Evolutionary conservation across 108 stramenopile species (phyloP).

Genomic region (Discostella stelligeroides): DNA sequence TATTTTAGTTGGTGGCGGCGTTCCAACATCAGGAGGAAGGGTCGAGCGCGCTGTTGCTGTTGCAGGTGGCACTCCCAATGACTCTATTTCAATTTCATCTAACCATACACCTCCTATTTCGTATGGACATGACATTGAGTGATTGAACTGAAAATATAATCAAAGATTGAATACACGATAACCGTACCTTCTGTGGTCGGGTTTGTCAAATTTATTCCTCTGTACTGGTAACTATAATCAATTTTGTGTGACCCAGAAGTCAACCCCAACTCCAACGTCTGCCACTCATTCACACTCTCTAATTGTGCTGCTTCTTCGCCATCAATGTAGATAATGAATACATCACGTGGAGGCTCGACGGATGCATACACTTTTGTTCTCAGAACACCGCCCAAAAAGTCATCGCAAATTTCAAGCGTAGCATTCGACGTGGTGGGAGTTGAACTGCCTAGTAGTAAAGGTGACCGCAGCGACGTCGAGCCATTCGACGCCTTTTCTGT

Average conservation of each 20-base stretch:
- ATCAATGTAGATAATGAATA: conserved; percentile 37
- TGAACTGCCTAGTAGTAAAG: not conserved
- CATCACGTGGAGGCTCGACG: conserved; percentile 33
- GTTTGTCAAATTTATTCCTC: conserved; percentile 13
- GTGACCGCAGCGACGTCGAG: not conserved
- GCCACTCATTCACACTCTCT: conserved; percentile 26
- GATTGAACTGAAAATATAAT: too few species aligned
- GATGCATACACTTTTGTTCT: not conserved
- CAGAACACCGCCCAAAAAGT: conserved; percentile 13
- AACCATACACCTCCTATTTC: not conserved
- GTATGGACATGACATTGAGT: too few species aligned
- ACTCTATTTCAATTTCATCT: not conserved
- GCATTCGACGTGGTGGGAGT: conserved; percentile 6
- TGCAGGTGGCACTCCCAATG: not conserved
- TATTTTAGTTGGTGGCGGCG: too few species aligned
- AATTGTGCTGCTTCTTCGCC: conserved; percentile 16
- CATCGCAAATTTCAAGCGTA: conserved; percentile 17
- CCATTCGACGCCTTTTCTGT: not conserved
- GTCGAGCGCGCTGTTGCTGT: too few species aligned
- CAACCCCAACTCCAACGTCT: conserved; percentile 15
- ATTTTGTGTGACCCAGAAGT: conserved; percentile 28
- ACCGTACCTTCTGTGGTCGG: conserved; percentile 22
- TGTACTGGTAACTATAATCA: conserved; percentile 39
- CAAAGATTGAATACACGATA: too few species aligned
- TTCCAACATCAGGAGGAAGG: too few species aligned